These are phyloP conservation scores for Verticillium zaregamsianum DNA, from an alignment of 2,329 filamentous ascomycete species.

Conservation along the genomic window DNA sequence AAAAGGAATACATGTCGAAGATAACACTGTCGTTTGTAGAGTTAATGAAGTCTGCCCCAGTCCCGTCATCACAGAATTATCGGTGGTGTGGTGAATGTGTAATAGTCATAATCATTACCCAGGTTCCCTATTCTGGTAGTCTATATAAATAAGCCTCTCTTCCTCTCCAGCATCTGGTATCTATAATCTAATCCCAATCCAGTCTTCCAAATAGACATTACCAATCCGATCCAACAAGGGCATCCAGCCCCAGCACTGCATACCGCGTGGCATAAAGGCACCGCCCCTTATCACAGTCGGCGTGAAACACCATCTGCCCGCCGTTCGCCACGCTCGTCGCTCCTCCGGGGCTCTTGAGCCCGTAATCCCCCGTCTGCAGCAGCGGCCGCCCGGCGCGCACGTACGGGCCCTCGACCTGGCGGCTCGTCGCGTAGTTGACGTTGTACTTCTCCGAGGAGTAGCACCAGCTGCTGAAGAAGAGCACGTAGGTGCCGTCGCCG, in stretches of 20 bases:
- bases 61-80: too few relatives aligned
- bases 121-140: not conserved
- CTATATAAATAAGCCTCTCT: not conserved
- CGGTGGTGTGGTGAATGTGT: not conserved
- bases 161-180: not conserved
- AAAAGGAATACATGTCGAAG: too few relatives aligned
- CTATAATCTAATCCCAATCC: not conserved
- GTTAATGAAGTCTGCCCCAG: too few relatives aligned
- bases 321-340: conserved; percentile 27
- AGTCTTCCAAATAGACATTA: not conserved
- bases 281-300: conserved; percentile 25
- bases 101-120: not conserved
- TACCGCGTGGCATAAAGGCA: conserved; percentile 29
- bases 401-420: conserved; percentile 32
- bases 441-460: conserved; percentile 52
- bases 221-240: not conserved
- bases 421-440: conserved; percentile 53
- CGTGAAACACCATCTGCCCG: conserved; percentile 30
- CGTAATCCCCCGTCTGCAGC: conserved; percentile 31
- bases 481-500: conserved; percentile 45
- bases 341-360: conserved; percentile 36
- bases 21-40: not conserved
- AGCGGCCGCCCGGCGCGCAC: conserved; percentile 23
- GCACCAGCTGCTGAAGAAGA: conserved; percentile 61
- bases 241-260: not conserved